These are phyloP conservation scores for Malus sylvestris DNA, from an alignment of 306 rosid genomes.

Conservation along the genomic window DNA sequence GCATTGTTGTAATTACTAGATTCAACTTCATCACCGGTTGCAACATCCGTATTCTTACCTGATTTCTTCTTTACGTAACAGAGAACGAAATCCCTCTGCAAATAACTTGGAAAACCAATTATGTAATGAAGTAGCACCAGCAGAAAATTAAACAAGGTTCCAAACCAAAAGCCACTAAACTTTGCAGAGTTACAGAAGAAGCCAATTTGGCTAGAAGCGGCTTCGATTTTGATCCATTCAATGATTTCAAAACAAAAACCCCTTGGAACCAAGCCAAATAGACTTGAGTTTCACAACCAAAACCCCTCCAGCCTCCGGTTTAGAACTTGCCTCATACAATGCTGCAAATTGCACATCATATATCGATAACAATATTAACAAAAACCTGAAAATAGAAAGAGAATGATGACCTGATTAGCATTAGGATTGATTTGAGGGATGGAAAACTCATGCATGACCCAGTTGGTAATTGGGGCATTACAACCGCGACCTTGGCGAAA, in stretches of 20 bases:
- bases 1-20: constrained; percentile 6
- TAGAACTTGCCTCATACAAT: too few species aligned
- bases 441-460: constrained; percentile 73
- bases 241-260: too few species aligned
- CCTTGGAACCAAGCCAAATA: neutral
- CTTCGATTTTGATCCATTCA: too few species aligned
- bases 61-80: constrained; percentile 31
- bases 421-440: neutral
- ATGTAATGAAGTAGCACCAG: neutral
- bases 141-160: neutral
- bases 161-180: neutral
- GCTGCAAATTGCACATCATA: neutral
- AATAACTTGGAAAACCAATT: constrained; percentile 1
- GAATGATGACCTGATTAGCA: constrained; percentile 30
- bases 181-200: neutral
- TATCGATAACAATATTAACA: neutral
- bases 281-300: neutral
- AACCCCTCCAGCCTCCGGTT: neutral
- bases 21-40: constrained; percentile 19
- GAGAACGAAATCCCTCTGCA: constrained; percentile 44
- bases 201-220: neutral
- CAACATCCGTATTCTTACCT: constrained; percentile 7
- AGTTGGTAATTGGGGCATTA: constrained; percentile 17
- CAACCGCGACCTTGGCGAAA: constrained; percentile 34
- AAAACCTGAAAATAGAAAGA: neutral